phyloP scores from a whole-genome alignment of 2,329 filamentous ascomycete species.

The Hypoxylon sp. region DNA sequence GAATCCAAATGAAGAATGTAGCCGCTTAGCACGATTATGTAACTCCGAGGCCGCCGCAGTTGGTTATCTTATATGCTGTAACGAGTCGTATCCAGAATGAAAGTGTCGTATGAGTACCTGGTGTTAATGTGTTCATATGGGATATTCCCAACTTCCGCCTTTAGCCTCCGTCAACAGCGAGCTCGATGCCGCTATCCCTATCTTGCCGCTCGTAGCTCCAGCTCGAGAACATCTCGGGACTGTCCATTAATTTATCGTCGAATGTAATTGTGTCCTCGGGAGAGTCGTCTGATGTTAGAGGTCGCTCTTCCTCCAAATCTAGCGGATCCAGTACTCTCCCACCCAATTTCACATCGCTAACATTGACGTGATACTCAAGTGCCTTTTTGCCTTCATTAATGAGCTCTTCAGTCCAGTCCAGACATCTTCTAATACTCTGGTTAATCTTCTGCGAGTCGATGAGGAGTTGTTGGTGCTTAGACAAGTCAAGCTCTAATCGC shows the following conservation, averaged over 20 bases:
- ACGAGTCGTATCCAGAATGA: constrained; percentile 42
- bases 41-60: constrained; percentile 25
- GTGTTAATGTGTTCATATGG: constrained; percentile 7
- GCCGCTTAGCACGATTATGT: constrained; percentile 19
- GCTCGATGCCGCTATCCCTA: constrained; percentile 68
- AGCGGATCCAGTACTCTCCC: constrained; percentile 80
- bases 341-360: constrained; percentile 85
- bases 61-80: constrained; percentile 35
- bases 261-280: constrained; percentile 49
- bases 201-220: constrained; percentile 60
- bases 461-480: constrained; percentile 89
- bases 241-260: constrained; percentile 40
- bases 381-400: constrained; percentile 92
- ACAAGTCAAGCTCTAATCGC: constrained; percentile 85
- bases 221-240: constrained; percentile 40
- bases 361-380: constrained; percentile 83
- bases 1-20: constrained; percentile 31
- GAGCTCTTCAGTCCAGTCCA: constrained; percentile 90
- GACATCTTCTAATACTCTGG: constrained; percentile 89
- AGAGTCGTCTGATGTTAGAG: constrained; percentile 48
- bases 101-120: constrained; percentile 29
- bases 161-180: constrained; percentile 60
- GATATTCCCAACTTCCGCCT: constrained; percentile 3
- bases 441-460: constrained; percentile 96
- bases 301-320: constrained; percentile 64